Conservation (phyloP, 192 early-diverging fungal species). For the Thamnidium elegans region DNA sequence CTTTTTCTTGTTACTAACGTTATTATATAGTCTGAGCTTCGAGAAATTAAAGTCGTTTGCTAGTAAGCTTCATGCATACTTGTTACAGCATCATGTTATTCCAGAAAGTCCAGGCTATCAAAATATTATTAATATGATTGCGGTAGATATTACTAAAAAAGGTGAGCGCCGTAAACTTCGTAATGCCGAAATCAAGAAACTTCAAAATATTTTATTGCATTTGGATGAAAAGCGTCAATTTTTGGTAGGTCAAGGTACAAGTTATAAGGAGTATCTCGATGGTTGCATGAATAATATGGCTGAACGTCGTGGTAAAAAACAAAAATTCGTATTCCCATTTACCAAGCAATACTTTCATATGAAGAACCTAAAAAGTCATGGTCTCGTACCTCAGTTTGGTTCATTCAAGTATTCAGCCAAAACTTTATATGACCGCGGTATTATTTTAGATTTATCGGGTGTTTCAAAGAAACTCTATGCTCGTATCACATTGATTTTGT, state of each 20-base stretch:
- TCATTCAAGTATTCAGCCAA: constrained; percentile 98
- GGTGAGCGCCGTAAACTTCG: constrained; percentile 77
- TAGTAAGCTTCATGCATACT: constrained; percentile 73
- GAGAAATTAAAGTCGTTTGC: constrained; percentile 77
- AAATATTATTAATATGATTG: constrained; percentile 90
- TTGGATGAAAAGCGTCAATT: constrained; percentile 83
- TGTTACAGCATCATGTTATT: constrained; percentile 75
- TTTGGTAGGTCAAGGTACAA: constrained; percentile 83
- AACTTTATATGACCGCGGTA: constrained; percentile 88
- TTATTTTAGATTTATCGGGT: constrained; percentile 83
- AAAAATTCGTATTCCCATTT: constrained; percentile 76
- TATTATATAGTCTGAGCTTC: constrained; percentile 56
- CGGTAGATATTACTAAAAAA: constrained; percentile 90
- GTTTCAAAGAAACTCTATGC: constrained; percentile 83
- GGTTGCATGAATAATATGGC: constrained; percentile 85
- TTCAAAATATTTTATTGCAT: constrained; percentile 77
- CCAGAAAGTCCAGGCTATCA: constrained; percentile 80
- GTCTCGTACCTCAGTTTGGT: constrained; percentile 91
- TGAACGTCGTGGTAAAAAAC: constrained; percentile 66
- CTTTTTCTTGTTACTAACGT: constrained; percentile 9
- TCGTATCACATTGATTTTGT: constrained; percentile 85
- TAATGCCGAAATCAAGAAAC: constrained; percentile 66
- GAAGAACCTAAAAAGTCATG: constrained; percentile 77
- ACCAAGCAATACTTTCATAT: constrained; percentile 95
- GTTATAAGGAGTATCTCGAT: constrained; percentile 90